phyloP scores from a whole-genome alignment of 768 basidiomycete genomes.

The Hebeloma cylindrosporum region DNA sequence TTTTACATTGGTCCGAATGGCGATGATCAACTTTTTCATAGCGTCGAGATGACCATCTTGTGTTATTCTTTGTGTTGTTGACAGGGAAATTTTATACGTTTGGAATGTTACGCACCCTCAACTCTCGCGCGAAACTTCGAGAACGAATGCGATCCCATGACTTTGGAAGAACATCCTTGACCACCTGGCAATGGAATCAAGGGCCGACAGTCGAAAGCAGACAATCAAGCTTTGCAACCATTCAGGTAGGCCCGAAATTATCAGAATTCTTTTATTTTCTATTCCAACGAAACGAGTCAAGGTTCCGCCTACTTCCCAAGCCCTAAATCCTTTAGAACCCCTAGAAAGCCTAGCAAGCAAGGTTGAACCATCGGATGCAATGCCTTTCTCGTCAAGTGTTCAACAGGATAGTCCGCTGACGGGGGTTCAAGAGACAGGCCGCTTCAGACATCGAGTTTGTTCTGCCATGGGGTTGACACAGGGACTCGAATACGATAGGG shows the following conservation, averaged over 20 bases:
- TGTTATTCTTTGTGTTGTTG: constrained; percentile 48
- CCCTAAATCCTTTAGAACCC: too few relatives aligned
- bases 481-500: neutral
- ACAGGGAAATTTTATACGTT: constrained; percentile 51
- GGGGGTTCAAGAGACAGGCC: constrained; percentile 19
- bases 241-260: constrained; percentile 6
- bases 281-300: too few relatives aligned
- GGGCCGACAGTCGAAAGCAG: constrained; percentile 4
- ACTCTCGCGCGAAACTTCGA: constrained; percentile 35
- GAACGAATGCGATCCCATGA: constrained; percentile 38
- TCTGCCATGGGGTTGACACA: constrained; percentile 5
- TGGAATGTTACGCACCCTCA: constrained; percentile 41
- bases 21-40: constrained; percentile 9
- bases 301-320: too few relatives aligned
- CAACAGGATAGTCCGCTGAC: constrained; percentile 15
- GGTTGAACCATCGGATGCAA: neutral
- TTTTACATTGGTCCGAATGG: neutral
- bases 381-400: constrained; percentile 12
- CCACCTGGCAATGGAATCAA: constrained; percentile 28
- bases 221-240: constrained; percentile 1
- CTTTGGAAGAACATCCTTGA: constrained; percentile 42
- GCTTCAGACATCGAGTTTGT: constrained; percentile 16
- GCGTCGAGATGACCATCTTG: constrained; percentile 38
- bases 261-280: too few relatives aligned
- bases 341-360: neutral